These are phyloP conservation scores for Mycocentrospora acerina DNA, from an alignment of 2,329 filamentous ascomycete species.

Conservation along the genomic window DNA sequence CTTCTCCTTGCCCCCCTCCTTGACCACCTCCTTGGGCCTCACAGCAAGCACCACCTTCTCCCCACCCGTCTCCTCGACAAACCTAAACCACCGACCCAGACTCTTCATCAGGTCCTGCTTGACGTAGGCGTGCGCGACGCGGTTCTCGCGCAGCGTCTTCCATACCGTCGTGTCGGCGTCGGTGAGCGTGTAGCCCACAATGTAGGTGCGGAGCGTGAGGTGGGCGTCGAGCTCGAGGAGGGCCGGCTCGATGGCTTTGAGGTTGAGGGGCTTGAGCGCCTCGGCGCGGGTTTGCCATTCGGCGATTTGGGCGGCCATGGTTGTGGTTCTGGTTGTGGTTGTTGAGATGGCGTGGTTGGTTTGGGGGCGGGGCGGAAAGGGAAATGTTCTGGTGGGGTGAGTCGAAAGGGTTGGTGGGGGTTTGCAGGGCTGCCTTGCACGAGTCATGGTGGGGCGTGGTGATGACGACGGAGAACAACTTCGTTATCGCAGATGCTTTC, in stretches of 20 bases:
- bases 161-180: slow-evolving; percentile 80
- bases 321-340: slow-evolving; percentile 1
- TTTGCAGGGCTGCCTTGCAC: no score
- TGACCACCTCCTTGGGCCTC: slow-evolving; percentile 33
- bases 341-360: slow-evolving; percentile 4
- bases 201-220: slow-evolving; percentile 81
- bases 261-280: slow-evolving; percentile 63
- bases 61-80: slow-evolving; percentile 77
- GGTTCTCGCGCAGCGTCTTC: slow-evolving; percentile 79
- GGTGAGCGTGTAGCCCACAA: slow-evolving; percentile 77
- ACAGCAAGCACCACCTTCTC: slow-evolving; percentile 73
- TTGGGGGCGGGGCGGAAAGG: no score
- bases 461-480: no score
- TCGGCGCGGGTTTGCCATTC: slow-evolving; percentile 60
- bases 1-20: slow-evolving; percentile 66
- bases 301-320: slow-evolving; percentile 45
- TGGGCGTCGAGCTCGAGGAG: slow-evolving; percentile 81
- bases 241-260: slow-evolving; percentile 76
- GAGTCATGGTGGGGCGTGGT: slow-evolving; percentile 1
- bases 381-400: no score
- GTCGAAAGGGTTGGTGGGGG: no score
- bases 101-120: slow-evolving; percentile 77
- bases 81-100: slow-evolving; percentile 82
- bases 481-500: no score
- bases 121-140: slow-evolving; percentile 77